Evolutionary conservation across 2,329 filamentous ascomycete species (phyloP), one percentile per base, ranked within the genome.

Genomic region (Myotisia sp.): DNA sequence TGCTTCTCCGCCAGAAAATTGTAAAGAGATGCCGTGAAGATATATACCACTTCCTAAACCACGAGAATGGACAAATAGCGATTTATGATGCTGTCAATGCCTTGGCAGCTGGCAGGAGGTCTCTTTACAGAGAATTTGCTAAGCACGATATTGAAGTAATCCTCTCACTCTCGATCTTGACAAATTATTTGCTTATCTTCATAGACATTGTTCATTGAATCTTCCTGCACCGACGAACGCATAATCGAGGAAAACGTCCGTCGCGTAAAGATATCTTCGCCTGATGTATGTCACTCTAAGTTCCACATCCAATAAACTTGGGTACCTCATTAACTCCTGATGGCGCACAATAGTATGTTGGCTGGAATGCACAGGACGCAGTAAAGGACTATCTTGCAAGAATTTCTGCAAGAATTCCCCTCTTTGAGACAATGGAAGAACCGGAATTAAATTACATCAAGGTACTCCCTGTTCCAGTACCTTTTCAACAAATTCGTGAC

Each of bases 41-140:
- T 51, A 94, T 98, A 37, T 93, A 94, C 52, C 78, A 80, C 36
- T 98, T 93, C 67, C 64, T 98, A 28, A 92, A 95, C 50, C 81
- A 94, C 46, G 90, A 95, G 51, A 95, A 95, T 48, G 90, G 90
- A 8, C 90, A 98, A 53, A 87, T 98, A 36, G 90, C 90, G 37
- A 95, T 98, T 40, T 98, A 95, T 54, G 90, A 98, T 58, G 90
- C 92, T 18, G 92, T 98, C 12, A 98, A 98, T 49, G 86, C 87
- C 3, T 77, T 90, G 13, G 76, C 83, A 13, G 75, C 71, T 38
- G 86, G 85, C 10, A 75, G 90, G 29, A 74, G 79, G 37, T 80
- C 84, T 7, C 65, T 98, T 12, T 86, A 85, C 4, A 93, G 92
- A 58, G 90, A 98, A 51, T 93, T 98, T 54, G 79, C 82, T n/a